These are phyloP conservation scores for Dianthus caryophyllus DNA, from an alignment of 148 eudicot genomes.

Conservation along the genomic window DNA sequence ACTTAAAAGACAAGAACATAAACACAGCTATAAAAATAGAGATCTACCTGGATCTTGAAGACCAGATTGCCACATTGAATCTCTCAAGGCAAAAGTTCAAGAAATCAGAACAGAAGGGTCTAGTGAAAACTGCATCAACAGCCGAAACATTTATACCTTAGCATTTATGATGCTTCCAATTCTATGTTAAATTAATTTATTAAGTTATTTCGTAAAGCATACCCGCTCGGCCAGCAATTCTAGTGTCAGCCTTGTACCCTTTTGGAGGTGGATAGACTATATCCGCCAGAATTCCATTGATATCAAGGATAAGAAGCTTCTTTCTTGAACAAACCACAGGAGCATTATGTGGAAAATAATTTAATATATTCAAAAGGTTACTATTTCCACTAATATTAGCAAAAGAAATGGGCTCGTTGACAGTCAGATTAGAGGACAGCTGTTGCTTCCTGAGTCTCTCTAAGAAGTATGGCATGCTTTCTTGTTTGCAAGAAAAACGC, in stretches of 20 bases:
- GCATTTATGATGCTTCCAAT: background rate
- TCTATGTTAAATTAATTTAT: background rate
- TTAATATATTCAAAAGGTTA: slow-evolving; percentile 28
- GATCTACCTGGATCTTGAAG: slow-evolving; percentile 76
- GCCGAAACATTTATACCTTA: slow-evolving; percentile 6
- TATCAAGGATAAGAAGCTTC: slow-evolving; percentile 88
- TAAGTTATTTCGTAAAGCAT: slow-evolving; percentile 15
- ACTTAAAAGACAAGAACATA: slow-evolving; percentile 5
- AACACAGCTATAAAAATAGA: background rate
- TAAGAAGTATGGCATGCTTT: slow-evolving; percentile 14
- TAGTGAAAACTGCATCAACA: slow-evolving; percentile 63
- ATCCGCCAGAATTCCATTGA: slow-evolving; percentile 87
- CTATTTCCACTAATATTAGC: slow-evolving; percentile 24
- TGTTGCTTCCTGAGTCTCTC: slow-evolving; percentile 24
- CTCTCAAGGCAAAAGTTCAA: slow-evolving; percentile 81
- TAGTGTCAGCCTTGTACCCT: slow-evolving; percentile 52
- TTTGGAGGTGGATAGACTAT: slow-evolving; percentile 64
- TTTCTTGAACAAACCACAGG: slow-evolving; percentile 31
- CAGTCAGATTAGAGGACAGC: slow-evolving; percentile 18
- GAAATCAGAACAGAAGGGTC: slow-evolving; percentile 76
- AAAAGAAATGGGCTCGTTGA: slow-evolving; percentile 26
- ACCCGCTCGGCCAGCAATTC: slow-evolving; percentile 71
- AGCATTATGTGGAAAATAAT: slow-evolving; percentile 34
- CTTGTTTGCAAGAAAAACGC: slow-evolving; percentile 22
- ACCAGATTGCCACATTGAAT: slow-evolving; percentile 86